Evolutionary conservation across 2,329 filamentous ascomycete species (phyloP).

Genomic region (Davidsoniella eucalypti): DNA sequence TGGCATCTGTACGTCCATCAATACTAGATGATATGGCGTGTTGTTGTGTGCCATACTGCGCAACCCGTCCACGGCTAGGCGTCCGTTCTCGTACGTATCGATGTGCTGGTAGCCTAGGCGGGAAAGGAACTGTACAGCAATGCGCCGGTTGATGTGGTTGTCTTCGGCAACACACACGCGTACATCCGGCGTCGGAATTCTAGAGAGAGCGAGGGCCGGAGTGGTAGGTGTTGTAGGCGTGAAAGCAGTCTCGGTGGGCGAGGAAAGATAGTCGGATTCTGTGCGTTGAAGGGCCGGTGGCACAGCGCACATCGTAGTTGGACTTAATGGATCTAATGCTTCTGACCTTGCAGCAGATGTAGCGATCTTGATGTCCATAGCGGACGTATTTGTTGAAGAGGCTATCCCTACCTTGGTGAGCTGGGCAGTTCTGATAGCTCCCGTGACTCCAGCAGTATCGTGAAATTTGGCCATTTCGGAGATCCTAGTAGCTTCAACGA

Average conservation of each 20-base stretch:
- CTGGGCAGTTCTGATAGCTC: not conserved
- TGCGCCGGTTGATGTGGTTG: conserved; percentile 87
- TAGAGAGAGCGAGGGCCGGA: conserved; percentile 48
- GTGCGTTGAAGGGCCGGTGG: not conserved
- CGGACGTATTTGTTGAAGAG: not conserved
- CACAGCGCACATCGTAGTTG: not conserved
- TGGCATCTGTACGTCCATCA: conserved; percentile 97
- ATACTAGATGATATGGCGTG: conserved; percentile 68
- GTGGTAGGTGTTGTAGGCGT: not conserved
- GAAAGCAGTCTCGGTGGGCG: not conserved
- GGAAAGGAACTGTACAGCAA: conserved; percentile 78
- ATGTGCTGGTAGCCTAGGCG: conserved; percentile 68
- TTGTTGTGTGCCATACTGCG: conserved; percentile 53
- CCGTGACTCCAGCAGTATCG: not conserved
- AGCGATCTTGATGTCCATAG: not conserved
- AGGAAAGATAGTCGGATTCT: not conserved
- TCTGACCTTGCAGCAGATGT: too few species aligned
- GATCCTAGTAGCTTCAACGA: too few species aligned
- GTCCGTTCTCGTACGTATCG: conserved; percentile 78
- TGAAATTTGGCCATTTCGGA: not conserved
- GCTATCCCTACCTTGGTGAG: not conserved
- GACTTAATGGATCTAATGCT: not conserved
- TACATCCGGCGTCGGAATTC: conserved; percentile 59
- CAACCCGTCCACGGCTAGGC: conserved; percentile 76
- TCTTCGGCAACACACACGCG: conserved; percentile 90